Evolutionary conservation across 257 asterid species (phyloP).

Genomic region (Lithospermum erythrorhizon): DNA sequence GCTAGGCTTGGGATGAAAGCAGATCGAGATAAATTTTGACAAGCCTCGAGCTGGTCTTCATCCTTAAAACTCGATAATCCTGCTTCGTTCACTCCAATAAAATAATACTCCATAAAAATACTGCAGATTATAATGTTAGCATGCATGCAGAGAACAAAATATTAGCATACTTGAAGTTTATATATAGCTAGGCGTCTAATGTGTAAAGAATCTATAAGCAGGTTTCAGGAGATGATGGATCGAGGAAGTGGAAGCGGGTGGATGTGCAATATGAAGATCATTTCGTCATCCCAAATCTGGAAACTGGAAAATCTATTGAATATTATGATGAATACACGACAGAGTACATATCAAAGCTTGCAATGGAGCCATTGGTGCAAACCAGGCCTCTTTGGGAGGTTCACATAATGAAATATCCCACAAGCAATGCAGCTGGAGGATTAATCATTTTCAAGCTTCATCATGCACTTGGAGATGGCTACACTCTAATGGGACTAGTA

Average conservation of each 20-base stretch:
- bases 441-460: slow-evolving; percentile 28
- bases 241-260: slow-evolving; percentile 24
- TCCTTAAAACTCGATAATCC: too few relatives aligned
- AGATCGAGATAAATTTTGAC: too few relatives aligned
- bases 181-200: too few relatives aligned
- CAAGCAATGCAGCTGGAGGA: slow-evolving; percentile 24
- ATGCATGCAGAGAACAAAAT: too few relatives aligned
- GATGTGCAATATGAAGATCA: slow-evolving; percentile 25
- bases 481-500: slow-evolving; percentile 34
- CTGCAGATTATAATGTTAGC: too few relatives aligned
- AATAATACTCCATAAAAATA: too few relatives aligned
- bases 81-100: too few relatives aligned
- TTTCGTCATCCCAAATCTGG: slow-evolving; percentile 15
- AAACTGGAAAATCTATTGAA: slow-evolving; percentile 18
- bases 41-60: too few relatives aligned
- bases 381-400: slow-evolving; percentile 34
- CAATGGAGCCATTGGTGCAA: slow-evolving; percentile 24
- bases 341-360: slow-evolving; percentile 23
- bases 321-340: slow-evolving; percentile 27
- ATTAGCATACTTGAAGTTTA: too few relatives aligned
- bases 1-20: too few relatives aligned
- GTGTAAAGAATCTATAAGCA: slow-evolving; percentile 3
- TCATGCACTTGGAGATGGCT: slow-evolving; percentile 38
- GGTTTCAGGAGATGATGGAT: slow-evolving; percentile 23
- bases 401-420: slow-evolving; percentile 28